Percentiles rank a stretch among this genome's conserved stretches.
These are phyloP conservation scores for Amphibolis antarctica DNA, from an alignment of 106 monocot genomes.

Conservation along the genomic window DNA sequence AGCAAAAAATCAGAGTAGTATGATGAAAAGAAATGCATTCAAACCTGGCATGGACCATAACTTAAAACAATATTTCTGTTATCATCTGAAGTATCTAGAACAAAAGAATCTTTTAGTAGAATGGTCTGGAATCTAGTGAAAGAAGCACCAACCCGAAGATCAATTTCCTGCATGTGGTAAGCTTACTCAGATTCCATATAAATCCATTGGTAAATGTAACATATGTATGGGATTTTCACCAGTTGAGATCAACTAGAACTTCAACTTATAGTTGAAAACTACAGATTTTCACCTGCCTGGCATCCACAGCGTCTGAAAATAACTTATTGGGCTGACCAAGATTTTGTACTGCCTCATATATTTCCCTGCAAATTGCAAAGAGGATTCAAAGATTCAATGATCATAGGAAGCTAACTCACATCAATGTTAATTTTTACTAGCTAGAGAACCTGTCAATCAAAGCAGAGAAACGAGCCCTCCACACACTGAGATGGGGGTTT, in stretches of 20 bases:
- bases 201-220: no score
- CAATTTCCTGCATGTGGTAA: conserved; percentile 70
- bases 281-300: conserved; percentile 75
- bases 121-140: conserved; percentile 98
- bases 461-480: conserved; percentile 95
- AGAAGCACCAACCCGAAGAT: conserved; percentile 91
- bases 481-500: conserved; percentile 58
- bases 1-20: neutral
- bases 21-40: neutral
- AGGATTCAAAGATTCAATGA: neutral
- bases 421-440: neutral
- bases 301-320: conserved; percentile 92
- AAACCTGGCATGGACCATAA: conserved; percentile 98
- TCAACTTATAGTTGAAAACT: neutral
- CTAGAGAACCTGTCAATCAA: conserved; percentile 63
- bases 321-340: conserved; percentile 83
- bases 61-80: conserved; percentile 70
- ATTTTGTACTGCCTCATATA: conserved; percentile 78
- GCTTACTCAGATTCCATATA: conserved; percentile 9
- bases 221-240: no score
- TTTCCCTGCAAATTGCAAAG: conserved; percentile 45
- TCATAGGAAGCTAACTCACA: neutral
- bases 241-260: no score
- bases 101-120: conserved; percentile 83
- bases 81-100: conserved; percentile 57